These are phyloP conservation scores for Nemophila menziesii DNA, from an alignment of 257 asterid genomes.

Conservation along the genomic window DNA sequence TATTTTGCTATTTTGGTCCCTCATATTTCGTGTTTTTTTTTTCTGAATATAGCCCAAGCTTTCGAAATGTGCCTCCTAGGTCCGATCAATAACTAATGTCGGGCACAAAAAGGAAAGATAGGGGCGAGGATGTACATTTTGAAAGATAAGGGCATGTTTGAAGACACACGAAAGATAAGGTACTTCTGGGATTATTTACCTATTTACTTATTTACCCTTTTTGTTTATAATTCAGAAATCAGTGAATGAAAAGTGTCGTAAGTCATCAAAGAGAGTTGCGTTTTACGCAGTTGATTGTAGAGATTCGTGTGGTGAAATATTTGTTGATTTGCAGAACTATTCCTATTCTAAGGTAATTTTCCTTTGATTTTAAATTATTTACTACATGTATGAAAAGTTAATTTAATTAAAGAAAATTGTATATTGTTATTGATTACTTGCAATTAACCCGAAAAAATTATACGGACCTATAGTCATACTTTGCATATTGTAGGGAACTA, in stretches of 20 bases:
- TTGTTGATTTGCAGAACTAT: constrained; percentile 86
- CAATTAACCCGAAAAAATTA: no score
- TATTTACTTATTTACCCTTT: constrained; percentile 5
- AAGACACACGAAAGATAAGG: background rate
- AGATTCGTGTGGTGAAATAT: constrained; percentile 91
- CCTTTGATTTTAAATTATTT: background rate
- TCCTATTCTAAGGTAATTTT: constrained; percentile 59
- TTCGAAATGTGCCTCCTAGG: no score
- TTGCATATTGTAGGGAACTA: no score
- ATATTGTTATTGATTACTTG: no score
- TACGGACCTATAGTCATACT: no score
- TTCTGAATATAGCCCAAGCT: no score
- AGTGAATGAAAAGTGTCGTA: constrained; percentile 84
- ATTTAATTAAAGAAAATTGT: no score
- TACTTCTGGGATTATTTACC: background rate
- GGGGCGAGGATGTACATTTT: no score
- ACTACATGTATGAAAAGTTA: background rate
- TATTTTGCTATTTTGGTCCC: no score
- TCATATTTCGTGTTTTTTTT: background rate
- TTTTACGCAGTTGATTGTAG: constrained; percentile 89
- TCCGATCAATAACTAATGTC: no score
- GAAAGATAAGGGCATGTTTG: no score
- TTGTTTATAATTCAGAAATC: constrained; percentile 46
- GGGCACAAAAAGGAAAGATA: no score
- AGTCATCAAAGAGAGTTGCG: constrained; percentile 55